Conservation (phyloP, 2,329 filamentous ascomycete species). For the Colletotrichum acutatum region DNA sequence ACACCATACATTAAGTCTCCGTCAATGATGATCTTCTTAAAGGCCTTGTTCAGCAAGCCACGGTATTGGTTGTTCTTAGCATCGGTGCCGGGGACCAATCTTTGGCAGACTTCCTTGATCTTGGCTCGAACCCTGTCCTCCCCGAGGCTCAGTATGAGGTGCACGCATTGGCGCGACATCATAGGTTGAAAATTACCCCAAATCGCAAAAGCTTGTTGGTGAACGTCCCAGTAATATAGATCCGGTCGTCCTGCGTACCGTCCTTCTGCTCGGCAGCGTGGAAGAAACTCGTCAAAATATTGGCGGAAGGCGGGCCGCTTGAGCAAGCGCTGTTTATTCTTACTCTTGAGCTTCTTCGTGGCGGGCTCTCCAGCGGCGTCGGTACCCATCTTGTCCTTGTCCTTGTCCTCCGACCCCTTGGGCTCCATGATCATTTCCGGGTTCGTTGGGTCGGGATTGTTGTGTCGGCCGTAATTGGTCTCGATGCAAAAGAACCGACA, state of each 20-base stretch:
- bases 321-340: slow-evolving; percentile 67
- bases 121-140: slow-evolving; percentile 1
- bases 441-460: not conserved
- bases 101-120: slow-evolving; percentile 37
- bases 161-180: not conserved
- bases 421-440: not conserved
- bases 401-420: not conserved
- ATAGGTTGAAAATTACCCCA: slow-evolving; percentile 53
- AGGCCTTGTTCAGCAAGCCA: slow-evolving; percentile 49
- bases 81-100: slow-evolving; percentile 1
- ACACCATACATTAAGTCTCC: slow-evolving; percentile 53
- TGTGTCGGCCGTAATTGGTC: slow-evolving; percentile 27
- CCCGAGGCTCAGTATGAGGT: slow-evolving; percentile 11
- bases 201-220: slow-evolving; percentile 59
- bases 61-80: slow-evolving; percentile 42
- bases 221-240: not conserved
- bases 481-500: slow-evolving; percentile 68
- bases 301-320: slow-evolving; percentile 66
- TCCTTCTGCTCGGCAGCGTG: slow-evolving; percentile 55
- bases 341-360: slow-evolving; percentile 52
- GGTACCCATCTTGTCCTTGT: not conserved
- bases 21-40: slow-evolving; percentile 63
- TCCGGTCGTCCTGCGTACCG: slow-evolving; percentile 42
- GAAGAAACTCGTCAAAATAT: slow-evolving; percentile 75
- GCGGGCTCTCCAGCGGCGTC: slow-evolving; percentile 16